These are phyloP conservation scores for Fraxinus dipetala DNA, from an alignment of 305 asterid species.

Conservation along the genomic window DNA sequence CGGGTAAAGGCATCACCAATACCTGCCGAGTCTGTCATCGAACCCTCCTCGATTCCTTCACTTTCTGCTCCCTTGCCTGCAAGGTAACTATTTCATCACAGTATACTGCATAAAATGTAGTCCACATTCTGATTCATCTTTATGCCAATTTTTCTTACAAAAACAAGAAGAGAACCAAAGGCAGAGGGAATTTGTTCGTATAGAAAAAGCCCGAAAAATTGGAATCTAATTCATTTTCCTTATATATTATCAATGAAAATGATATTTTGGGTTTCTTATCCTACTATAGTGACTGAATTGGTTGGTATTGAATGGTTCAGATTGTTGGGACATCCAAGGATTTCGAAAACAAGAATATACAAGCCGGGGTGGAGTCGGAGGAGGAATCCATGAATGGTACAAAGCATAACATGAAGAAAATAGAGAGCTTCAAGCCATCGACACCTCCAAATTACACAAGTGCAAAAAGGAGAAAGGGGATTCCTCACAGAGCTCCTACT, in stretches of 20 bases:
- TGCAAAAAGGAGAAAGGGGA: constrained; percentile 69
- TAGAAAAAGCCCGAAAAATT: background rate
- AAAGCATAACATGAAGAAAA: constrained; percentile 13
- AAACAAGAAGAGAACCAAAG: background rate
- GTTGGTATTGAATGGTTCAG: background rate
- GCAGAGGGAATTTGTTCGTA: constrained; percentile 11
- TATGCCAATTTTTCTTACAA: background rate
- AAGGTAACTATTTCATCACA: constrained; percentile 30
- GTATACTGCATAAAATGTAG: background rate
- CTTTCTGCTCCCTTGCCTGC: constrained; percentile 59
- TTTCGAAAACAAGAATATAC: background rate
- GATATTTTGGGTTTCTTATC: background rate
- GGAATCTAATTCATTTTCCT: constrained; percentile 22
- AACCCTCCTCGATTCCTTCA: constrained; percentile 50
- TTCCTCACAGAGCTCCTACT: constrained; percentile 81
- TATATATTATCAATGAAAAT: background rate
- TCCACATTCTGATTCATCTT: background rate
- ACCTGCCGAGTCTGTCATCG: constrained; percentile 46
- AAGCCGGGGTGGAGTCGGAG: background rate
- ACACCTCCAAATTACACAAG: constrained; percentile 64
- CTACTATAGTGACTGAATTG: background rate
- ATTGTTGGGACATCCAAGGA: constrained; percentile 3
- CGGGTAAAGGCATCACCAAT: constrained; percentile 44
- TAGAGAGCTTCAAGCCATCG: constrained; percentile 51
- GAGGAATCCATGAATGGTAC: constrained; percentile 18